Evolutionary conservation across 2,329 filamentous ascomycete species (phyloP), one percentile per base, ranked within the genome.

Genomic region (Ophiostoma piceae): DNA sequence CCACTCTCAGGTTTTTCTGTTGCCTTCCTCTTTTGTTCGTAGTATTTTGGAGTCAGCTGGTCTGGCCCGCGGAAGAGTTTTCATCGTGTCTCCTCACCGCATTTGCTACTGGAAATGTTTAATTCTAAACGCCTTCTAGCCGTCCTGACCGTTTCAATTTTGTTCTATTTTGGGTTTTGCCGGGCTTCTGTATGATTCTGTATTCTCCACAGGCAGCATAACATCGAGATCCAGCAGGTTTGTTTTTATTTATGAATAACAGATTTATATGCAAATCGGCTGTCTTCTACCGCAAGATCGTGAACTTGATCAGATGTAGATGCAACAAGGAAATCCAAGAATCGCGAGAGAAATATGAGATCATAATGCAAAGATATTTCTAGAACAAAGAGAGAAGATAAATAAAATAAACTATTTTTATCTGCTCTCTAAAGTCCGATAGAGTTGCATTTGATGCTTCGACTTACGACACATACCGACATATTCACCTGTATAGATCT

Each of bases 41-140:
- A 57, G 11, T 57, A 29, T 47, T 67, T 37, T 35, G 39, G 41
- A 29, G 71, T 73, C 72, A 71, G 68, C 68, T 72, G 71, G 69
- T 54, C 66, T 66, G 29, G 43, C 60, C 60, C 11, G 16, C 39
- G 39, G 68, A 70, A 70, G 67, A 70, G 12, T 70, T 67, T 70
- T 69, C 64, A 41, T 62, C 11, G 14, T 41, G 32, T 37, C 12
- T 66, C 37, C n/a, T 41, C 64, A 64, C 60, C 60, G 60, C 9
- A 26, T 26, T 29, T 57, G 43, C 43, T 47, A 12, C 19, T 47
- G 5, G 19, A 47, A 47, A 47, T 47, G 43, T 19, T 19, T 47
- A 47, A 47, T 47, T 47, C 43, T 47, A 43, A 43, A 14, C 12
- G 41, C 12, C 41, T 19, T 19, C 7, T 47, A 47, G 43, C 4